Evolutionary conservation across 495 filamentous ascomycete species (phyloP).

Genomic region (Penicillium arizonense): DNA sequence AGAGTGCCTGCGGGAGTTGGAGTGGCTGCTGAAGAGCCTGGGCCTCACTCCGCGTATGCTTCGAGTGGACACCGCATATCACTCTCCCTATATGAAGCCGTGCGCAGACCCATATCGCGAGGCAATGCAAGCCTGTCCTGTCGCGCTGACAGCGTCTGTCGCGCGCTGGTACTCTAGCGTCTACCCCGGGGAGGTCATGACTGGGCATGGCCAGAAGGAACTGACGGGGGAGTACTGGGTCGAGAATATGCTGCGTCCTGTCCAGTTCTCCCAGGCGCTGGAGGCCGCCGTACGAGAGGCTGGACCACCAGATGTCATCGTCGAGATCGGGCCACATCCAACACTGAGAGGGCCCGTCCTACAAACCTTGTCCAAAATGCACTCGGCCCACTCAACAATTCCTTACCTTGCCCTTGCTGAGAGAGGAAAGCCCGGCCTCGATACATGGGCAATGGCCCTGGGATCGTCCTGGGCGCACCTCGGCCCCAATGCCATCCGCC

Average conservation of each 20-base stretch:
- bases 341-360: slow-evolving; percentile 12
- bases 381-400: too few species aligned
- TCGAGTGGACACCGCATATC: background rate
- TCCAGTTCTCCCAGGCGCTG: background rate
- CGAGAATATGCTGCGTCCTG: background rate
- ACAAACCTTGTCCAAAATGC: too few species aligned
- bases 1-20: background rate
- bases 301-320: background rate
- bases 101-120: background rate
- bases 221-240: background rate
- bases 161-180: too few species aligned
- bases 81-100: background rate
- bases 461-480: too few species aligned
- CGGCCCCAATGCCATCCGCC: too few species aligned
- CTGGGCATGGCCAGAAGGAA: background rate
- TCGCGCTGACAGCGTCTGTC: too few species aligned
- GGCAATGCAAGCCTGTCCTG: background rate
- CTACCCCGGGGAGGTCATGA: background rate
- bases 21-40: background rate
- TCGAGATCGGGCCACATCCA: background rate
- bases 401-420: too few species aligned
- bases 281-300: background rate
- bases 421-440: too few species aligned
- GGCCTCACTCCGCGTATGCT: background rate
- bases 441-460: too few species aligned